Evolutionary conservation across 352 stramenopile species (phyloP).

Genomic region (Phytophthora sansomeana): DNA sequence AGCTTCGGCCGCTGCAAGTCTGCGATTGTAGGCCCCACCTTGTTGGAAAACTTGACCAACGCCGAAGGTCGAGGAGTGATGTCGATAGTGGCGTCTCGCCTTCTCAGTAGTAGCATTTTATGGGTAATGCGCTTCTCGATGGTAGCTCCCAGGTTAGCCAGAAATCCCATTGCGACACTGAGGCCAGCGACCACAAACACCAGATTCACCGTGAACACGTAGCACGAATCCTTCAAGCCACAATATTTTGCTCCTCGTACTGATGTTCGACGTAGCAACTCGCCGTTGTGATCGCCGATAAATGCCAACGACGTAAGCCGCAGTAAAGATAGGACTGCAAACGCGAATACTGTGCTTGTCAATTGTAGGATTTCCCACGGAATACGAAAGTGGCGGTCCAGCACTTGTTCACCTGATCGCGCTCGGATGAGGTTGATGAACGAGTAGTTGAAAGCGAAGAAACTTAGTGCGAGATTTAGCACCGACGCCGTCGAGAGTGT

Average conservation of each 20-base stretch:
- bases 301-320: slow-evolving; percentile 2
- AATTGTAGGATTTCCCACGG: slow-evolving; percentile 20
- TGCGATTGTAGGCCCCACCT: neutral
- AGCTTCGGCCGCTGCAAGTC: slow-evolving; percentile 2
- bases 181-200: slow-evolving; percentile 11
- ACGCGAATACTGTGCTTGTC: neutral
- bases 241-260: slow-evolving; percentile 8
- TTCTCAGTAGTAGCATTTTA: slow-evolving; percentile 4
- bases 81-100: neutral
- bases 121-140: neutral
- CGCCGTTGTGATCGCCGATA: slow-evolving; percentile 5
- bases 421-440: slow-evolving; percentile 12
- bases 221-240: slow-evolving; percentile 17
- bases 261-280: slow-evolving; percentile 13
- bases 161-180: slow-evolving; percentile 1
- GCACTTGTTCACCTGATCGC: slow-evolving; percentile 12
- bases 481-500: slow-evolving; percentile 7
- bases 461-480: slow-evolving; percentile 11
- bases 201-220: slow-evolving; percentile 22
- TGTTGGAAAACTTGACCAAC: slow-evolving; percentile 1
- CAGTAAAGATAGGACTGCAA: slow-evolving; percentile 4
- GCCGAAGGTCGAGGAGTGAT: slow-evolving; percentile 1
- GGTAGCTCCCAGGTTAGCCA: slow-evolving; percentile 5
- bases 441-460: slow-evolving; percentile 22
- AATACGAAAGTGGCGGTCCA: slow-evolving; percentile 18